phyloP scores from a whole-genome alignment of 129 eudicot species.

The Scalesia atractyloides region DNA sequence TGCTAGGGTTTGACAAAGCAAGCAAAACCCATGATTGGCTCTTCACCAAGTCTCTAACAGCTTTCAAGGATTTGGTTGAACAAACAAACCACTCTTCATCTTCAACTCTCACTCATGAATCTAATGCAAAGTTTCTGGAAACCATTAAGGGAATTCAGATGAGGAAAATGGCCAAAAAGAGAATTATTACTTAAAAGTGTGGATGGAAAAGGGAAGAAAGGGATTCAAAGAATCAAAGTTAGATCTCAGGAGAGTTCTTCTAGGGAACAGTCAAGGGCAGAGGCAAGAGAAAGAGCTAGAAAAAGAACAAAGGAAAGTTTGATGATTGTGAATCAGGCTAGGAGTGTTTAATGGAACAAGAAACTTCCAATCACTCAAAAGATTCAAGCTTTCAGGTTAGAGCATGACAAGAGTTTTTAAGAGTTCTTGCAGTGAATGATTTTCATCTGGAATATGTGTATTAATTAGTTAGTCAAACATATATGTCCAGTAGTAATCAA shows the following conservation, averaged over 20 bases:
- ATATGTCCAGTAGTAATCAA: no score
- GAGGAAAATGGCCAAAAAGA: constrained; percentile 1
- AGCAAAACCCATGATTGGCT: constrained; percentile 90
- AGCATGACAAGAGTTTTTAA: no score
- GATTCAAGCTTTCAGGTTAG: no score
- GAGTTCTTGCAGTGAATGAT: no score
- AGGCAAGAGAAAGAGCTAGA: constrained; percentile 84
- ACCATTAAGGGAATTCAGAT: constrained; percentile 15
- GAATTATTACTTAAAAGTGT: neutral
- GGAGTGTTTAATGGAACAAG: neutral
- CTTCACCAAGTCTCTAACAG: constrained; percentile 46
- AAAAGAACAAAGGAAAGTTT: constrained; percentile 50
- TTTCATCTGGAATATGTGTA: no score
- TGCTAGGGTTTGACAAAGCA: constrained; percentile 20
- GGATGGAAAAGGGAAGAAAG: constrained; percentile 16
- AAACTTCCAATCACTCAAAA: neutral
- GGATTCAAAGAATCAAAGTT: neutral
- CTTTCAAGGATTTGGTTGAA: constrained; percentile 54
- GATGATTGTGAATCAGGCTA: constrained; percentile 1
- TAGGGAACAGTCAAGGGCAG: constrained; percentile 38
- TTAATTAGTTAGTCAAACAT: no score
- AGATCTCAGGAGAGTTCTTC: constrained; percentile 16
- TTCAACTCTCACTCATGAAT: constrained; percentile 16
- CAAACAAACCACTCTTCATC: constrained; percentile 24
- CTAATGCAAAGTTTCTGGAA: constrained; percentile 27